Evolutionary conservation across 1,284 basidiomycete genomes (phyloP).

Genomic region (Cutaneotrichosporon spelunceum): DNA sequence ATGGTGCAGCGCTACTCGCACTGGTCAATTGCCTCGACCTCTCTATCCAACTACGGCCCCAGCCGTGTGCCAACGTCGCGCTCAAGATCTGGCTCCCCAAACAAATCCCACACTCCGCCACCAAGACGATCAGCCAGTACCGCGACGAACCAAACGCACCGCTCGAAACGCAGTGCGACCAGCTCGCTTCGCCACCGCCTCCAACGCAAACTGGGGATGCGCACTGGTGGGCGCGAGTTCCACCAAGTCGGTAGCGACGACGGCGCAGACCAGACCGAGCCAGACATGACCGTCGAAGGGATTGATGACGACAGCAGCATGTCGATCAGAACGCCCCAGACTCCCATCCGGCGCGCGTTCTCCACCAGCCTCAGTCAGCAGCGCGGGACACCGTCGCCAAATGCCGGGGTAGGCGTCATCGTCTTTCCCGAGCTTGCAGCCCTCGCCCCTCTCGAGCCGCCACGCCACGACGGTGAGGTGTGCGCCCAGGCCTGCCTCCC

Average conservation of each 20-base stretch:
- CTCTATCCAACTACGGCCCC: slow-evolving; percentile 6
- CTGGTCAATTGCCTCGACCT: slow-evolving; percentile 10
- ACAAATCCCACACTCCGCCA: not conserved
- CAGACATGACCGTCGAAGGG: not conserved
- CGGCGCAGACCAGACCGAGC: slow-evolving; percentile 3
- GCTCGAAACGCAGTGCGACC: slow-evolving; percentile 4
- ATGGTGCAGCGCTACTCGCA: slow-evolving; percentile 11
- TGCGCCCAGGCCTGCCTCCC: slow-evolving; percentile 23
- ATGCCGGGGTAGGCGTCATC: slow-evolving; percentile 21
- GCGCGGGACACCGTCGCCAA: slow-evolving; percentile 3
- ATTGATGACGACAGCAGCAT: slow-evolving; percentile 15
- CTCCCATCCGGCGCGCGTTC: slow-evolving; percentile 19
- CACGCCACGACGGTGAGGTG: slow-evolving; percentile 20
- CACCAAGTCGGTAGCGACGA: slow-evolving; percentile 11
- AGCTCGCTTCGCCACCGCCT: slow-evolving; percentile 1
- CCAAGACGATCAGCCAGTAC: not conserved
- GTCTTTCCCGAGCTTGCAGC: slow-evolving; percentile 29
- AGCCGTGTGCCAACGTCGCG: not conserved
- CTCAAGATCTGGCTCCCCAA: slow-evolving; percentile 1
- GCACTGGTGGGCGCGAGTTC: slow-evolving; percentile 7
- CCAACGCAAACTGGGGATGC: slow-evolving; percentile 4
- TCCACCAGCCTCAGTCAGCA: slow-evolving; percentile 10
- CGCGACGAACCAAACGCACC: not conserved
- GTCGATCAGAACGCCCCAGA: slow-evolving; percentile 8
- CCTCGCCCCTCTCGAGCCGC: slow-evolving; percentile 14